Evolutionary conservation across 441 rosid species (phyloP).

Genomic region (Codiaeum variegatum): DNA sequence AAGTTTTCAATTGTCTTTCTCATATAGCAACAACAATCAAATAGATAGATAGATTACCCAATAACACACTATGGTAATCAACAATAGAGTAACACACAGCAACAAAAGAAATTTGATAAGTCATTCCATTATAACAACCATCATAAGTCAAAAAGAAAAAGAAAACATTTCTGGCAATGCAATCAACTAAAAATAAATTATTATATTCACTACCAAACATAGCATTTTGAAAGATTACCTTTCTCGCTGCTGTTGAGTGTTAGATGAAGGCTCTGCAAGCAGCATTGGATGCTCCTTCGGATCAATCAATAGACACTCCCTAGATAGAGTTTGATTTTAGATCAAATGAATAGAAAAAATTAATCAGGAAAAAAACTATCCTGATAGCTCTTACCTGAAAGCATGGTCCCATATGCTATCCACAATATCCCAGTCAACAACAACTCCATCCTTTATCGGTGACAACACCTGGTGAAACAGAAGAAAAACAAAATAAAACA

Average conservation of each 20-base stretch:
- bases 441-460: constrained; percentile 87
- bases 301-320: constrained; percentile 92
- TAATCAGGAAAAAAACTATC: not conserved
- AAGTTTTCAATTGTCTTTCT: not conserved
- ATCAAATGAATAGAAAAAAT: not conserved
- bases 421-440: constrained; percentile 94
- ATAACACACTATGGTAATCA: not conserved
- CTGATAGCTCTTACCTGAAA: constrained; percentile 48
- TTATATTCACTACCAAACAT: not conserved
- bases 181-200: not conserved
- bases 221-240: constrained; percentile 40
- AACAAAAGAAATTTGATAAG: not conserved
- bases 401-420: constrained; percentile 99
- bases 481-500: constrained; percentile 14
- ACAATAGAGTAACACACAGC: not conserved
- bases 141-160: not conserved
- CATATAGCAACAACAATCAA: not conserved
- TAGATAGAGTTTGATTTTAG: constrained; percentile 22
- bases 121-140: not conserved
- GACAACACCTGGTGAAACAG: constrained; percentile 56
- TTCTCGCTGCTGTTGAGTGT: constrained; percentile 91
- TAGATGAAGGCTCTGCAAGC: constrained; percentile 92
- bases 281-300: constrained; percentile 99
- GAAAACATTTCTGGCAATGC: not conserved
- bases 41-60: not conserved